Percentiles rank a stretch among this genome's conserved stretches.
Evolutionary conservation across 495 filamentous ascomycete genomes (phyloP).

Genomic region (Hypoxylon crocopeplum): DNA sequence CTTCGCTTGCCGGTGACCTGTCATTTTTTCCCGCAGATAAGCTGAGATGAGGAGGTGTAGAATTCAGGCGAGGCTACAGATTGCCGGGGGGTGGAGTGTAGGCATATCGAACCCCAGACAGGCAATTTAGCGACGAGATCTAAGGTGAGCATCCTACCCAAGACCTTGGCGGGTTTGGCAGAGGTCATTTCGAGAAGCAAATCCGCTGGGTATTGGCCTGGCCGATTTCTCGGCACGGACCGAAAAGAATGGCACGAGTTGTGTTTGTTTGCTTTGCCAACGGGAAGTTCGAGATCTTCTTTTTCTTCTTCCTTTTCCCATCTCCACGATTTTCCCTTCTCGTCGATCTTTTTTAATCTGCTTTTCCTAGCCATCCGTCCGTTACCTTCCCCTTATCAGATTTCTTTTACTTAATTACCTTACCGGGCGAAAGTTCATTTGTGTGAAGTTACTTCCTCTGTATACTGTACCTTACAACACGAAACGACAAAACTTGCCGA

Average conservation of each 20-base stretch:
- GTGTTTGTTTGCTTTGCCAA: neutral
- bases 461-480: too few relatives aligned
- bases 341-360: slow-evolving; percentile 6
- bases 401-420: too few relatives aligned
- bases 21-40: too few relatives aligned
- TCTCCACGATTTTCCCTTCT: slow-evolving; percentile 2
- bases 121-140: slow-evolving; percentile 29
- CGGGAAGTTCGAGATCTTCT: slow-evolving; percentile 17
- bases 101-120: slow-evolving; percentile 6
- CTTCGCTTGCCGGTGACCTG: too few relatives aligned
- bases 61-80: slow-evolving; percentile 1
- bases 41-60: neutral
- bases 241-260: slow-evolving; percentile 18
- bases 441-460: too few relatives aligned
- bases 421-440: too few relatives aligned
- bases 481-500: too few relatives aligned
- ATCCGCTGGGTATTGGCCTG: slow-evolving; percentile 14
- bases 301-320: slow-evolving; percentile 1
- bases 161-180: slow-evolving; percentile 34
- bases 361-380: neutral
- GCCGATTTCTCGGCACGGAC: slow-evolving; percentile 28
- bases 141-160: slow-evolving; percentile 28
- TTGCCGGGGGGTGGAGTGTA: neutral
- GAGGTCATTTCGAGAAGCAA: slow-evolving; percentile 20
- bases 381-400: too few relatives aligned